phyloP scores from a whole-genome alignment of 345 rosid genomes.

The Limnanthes douglasii region DNA sequence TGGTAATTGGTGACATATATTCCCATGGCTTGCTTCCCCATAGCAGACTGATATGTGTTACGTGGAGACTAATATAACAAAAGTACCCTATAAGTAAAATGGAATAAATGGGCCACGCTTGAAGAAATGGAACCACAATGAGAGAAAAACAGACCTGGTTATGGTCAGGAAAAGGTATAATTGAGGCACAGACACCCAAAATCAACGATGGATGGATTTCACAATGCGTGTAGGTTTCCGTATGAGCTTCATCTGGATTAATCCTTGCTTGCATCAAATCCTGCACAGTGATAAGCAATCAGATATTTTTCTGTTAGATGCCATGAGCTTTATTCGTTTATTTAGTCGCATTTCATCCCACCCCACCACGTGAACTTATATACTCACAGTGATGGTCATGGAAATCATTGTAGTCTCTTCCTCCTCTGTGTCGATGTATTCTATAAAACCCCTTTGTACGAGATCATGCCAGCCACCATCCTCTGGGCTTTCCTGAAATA shows the following conservation, averaged over 20 bases:
- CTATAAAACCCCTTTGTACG: conserved; percentile 77
- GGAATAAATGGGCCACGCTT: no score
- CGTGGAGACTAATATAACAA: conserved; percentile 65
- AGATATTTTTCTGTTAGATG: conserved; percentile 5
- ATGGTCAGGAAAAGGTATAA: conserved; percentile 98
- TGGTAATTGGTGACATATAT: conserved; percentile 96
- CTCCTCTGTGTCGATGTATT: conserved; percentile 94
- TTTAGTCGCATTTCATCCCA: background rate
- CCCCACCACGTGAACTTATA: background rate
- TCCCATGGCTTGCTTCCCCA: conserved; percentile 99
- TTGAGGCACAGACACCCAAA: conserved; percentile 95
- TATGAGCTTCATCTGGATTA: conserved; percentile 64
- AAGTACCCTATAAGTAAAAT: background rate
- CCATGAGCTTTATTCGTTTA: background rate
- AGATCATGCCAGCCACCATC: conserved; percentile 96
- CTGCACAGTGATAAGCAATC: conserved; percentile 21
- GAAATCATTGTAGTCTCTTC: conserved; percentile 99
- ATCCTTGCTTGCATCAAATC: conserved; percentile 86
- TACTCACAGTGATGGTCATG: conserved; percentile 92
- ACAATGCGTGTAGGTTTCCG: conserved; percentile 89
- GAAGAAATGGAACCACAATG: conserved; percentile 4
- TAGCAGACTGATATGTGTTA: conserved; percentile 97
- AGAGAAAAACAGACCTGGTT: conserved; percentile 56
- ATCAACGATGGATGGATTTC: conserved; percentile 97
- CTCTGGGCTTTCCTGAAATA: conserved; percentile 58